Percentiles rank a stretch among this genome's conserved stretches.
Evolutionary conservation across 495 filamentous ascomycete genomes (phyloP).

Genomic region (Tuber melanosporum): DNA sequence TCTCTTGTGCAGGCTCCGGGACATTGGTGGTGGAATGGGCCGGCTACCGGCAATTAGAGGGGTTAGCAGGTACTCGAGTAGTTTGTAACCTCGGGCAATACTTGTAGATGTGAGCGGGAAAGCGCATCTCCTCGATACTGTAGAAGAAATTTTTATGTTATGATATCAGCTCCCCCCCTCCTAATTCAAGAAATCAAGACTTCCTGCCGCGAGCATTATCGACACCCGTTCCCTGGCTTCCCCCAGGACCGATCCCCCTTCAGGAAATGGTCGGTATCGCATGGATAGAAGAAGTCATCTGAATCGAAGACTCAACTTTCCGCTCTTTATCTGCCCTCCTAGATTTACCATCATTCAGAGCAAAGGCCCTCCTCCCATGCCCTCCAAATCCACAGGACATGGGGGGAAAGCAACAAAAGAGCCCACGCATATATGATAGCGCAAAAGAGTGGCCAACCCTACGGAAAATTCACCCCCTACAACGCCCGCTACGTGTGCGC

Average conservation of each 20-base stretch:
- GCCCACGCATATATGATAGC: not conserved
- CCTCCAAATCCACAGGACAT: not conserved
- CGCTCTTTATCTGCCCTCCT: too few relatives aligned
- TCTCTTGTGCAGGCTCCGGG: too few relatives aligned
- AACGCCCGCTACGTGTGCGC: not conserved
- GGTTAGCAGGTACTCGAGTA: too few relatives aligned
- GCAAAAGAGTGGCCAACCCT: not conserved
- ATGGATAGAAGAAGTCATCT: too few relatives aligned
- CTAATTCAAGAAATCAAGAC: not conserved
- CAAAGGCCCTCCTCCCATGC: not conserved
- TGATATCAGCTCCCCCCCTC: not conserved
- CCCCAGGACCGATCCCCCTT: not conserved
- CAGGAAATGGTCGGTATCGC: not conserved
- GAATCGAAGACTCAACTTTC: too few relatives aligned
- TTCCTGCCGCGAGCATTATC: not conserved
- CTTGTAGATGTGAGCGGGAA: not conserved
- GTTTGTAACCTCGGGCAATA: not conserved
- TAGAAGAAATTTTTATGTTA: not conserved
- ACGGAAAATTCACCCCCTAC: not conserved
- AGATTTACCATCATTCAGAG: not conserved
- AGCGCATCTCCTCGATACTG: too few relatives aligned
- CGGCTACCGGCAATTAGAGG: too few relatives aligned
- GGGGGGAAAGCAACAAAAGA: not conserved
- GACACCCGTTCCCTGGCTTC: not conserved
- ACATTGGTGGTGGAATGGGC: too few relatives aligned